Evolutionary conservation across 2,329 filamentous ascomycete species (phyloP).

Genomic region (Phialophora macrospora): DNA sequence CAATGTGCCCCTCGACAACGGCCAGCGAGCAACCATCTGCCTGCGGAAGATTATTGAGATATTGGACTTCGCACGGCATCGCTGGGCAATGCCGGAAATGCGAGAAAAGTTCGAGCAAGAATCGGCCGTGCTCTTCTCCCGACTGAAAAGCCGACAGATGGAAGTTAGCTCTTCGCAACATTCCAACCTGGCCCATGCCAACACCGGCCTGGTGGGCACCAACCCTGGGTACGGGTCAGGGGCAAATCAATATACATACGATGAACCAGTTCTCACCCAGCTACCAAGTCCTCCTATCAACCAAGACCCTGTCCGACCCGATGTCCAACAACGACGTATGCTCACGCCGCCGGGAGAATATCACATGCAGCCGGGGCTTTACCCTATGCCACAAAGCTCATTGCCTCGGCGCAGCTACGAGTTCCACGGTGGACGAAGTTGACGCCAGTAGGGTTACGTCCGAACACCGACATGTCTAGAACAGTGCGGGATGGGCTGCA

Average conservation of each 20-base stretch:
- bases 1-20: conserved; percentile 34
- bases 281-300: conserved; percentile 31
- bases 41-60: conserved; percentile 37
- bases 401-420: conserved; percentile 38
- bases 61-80: conserved; percentile 35
- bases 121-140: conserved; percentile 37
- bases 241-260: conserved; percentile 20
- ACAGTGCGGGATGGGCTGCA: conserved; percentile 9
- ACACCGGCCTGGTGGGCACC: conserved; percentile 5
- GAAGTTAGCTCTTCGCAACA: conserved; percentile 22
- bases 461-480: not conserved
- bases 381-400: conserved; percentile 31
- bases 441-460: not conserved
- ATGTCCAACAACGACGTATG: conserved; percentile 23
- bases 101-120: conserved; percentile 38
- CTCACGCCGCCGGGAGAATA: conserved; percentile 33
- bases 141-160: conserved; percentile 34
- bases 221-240: conserved; percentile 16
- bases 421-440: conserved; percentile 31
- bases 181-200: conserved; percentile 4
- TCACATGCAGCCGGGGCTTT: conserved; percentile 17
- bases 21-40: conserved; percentile 32
- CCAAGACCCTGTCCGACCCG: conserved; percentile 19
- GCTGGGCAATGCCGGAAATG: conserved; percentile 37
- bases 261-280: conserved; percentile 15